Evolutionary conservation across 306 rosid genomes (phyloP).

Genomic region (Echinosophora koreensis): DNA sequence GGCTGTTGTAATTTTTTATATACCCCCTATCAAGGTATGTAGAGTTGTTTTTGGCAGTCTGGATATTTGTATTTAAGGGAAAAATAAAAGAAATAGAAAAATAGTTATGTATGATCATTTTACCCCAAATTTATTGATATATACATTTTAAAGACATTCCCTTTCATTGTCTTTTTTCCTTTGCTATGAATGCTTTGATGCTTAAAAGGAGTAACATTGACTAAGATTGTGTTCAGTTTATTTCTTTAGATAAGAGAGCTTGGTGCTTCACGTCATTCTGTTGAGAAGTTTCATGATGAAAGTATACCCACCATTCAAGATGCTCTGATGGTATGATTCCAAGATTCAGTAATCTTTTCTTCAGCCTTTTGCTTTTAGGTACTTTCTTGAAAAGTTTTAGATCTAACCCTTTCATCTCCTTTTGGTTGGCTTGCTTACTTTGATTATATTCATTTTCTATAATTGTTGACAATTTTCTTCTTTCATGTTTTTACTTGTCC

Average conservation of each 20-base stretch:
- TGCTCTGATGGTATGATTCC: constrained; percentile 68
- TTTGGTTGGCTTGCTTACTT: constrained; percentile 19
- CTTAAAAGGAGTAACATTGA: constrained; percentile 42
- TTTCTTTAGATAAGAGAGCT: constrained; percentile 75
- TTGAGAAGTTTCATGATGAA: constrained; percentile 57
- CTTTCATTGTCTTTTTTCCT: not conserved
- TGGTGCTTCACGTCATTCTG: constrained; percentile 51
- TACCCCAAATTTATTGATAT: constrained; percentile 13
- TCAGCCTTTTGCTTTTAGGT: not conserved
- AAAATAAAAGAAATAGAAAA: not conserved
- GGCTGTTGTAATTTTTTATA: not conserved
- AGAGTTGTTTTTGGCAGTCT: constrained; percentile 17
- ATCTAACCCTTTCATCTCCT: not conserved
- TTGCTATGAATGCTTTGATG: constrained; percentile 3
- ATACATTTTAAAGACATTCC: constrained; percentile 12
- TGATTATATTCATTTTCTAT: constrained; percentile 14
- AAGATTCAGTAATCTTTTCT: constrained; percentile 22
- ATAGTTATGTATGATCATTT: not conserved
- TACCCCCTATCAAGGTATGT: constrained; percentile 18
- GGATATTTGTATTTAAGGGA: constrained; percentile 10
- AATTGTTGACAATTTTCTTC: constrained; percentile 16
- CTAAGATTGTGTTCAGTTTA: constrained; percentile 52
- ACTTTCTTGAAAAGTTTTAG: constrained; percentile 23
- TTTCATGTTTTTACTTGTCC: constrained; percentile 1
- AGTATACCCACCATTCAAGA: constrained; percentile 76